Evolutionary conservation across 345 rosid species (phyloP).

Genomic region (Eucalyptus urophylla): DNA sequence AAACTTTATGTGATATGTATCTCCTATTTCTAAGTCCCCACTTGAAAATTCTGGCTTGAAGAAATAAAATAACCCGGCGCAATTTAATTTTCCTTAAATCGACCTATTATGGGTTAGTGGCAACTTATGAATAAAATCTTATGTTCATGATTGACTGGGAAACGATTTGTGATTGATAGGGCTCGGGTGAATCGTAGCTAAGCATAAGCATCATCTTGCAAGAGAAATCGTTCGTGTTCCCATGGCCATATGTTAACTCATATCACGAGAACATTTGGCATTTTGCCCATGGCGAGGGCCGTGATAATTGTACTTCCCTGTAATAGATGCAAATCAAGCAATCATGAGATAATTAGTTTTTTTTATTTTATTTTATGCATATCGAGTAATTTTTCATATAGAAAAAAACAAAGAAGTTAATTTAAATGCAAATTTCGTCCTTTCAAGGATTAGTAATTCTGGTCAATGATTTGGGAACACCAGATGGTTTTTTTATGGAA

Average conservation of each 20-base stretch:
- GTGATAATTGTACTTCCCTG: neutral
- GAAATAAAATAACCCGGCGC: neutral
- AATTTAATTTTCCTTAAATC: neutral
- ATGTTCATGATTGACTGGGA: neutral
- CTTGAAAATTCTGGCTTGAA: fast-evolving
- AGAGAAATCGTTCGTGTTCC: neutral
- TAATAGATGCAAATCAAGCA: neutral
- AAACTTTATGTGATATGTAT: neutral
- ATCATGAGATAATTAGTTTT: neutral
- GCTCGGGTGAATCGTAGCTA: neutral
- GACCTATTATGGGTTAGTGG: fast-evolving
- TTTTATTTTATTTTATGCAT: neutral
- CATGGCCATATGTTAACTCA: neutral
- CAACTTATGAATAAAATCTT: neutral
- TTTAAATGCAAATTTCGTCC: too few species aligned
- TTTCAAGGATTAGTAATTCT: too few species aligned
- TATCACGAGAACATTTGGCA: neutral
- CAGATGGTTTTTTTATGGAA: too few species aligned
- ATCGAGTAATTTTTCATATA: neutral
- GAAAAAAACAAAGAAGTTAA: too few species aligned
- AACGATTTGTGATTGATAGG: neutral
- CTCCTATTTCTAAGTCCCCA: neutral
- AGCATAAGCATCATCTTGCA: neutral
- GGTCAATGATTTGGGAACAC: too few species aligned
- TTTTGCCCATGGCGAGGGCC: neutral